phyloP scores from a whole-genome alignment of 768 basidiomycete genomes.

The Xerocomellus intermedius region DNA sequence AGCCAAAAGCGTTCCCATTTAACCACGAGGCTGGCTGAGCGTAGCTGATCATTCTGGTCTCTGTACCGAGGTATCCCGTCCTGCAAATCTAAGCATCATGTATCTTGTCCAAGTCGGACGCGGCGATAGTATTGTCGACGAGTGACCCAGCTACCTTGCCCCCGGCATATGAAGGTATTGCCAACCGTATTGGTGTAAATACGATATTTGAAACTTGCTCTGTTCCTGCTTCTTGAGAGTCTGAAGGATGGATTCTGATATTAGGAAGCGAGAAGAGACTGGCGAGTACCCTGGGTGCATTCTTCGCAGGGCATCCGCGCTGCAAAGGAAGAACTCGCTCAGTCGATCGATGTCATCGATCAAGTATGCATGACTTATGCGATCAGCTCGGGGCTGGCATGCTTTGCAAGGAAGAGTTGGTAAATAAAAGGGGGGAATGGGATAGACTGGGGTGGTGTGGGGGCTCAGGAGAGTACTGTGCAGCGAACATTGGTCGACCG shows the following conservation, averaged over 20 bases:
- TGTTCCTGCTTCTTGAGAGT: constrained; percentile 45
- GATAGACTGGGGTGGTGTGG: no score
- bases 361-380: constrained; percentile 36
- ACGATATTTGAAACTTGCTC: constrained; percentile 48
- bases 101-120: no score
- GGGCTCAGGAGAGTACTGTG: no score
- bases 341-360: constrained; percentile 6
- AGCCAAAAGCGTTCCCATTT: no score
- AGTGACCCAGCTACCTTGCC: constrained; percentile 52
- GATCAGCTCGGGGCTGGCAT: constrained; percentile 42
- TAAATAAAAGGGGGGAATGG: no score
- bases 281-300: constrained; percentile 62
- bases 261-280: constrained; percentile 53
- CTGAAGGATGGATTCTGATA: constrained; percentile 42
- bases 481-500: constrained; percentile 53
- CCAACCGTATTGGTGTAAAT: constrained; percentile 52
- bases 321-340: constrained; percentile 4
- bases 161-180: constrained; percentile 39
- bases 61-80: no score
- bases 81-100: no score
- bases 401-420: no score
- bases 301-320: constrained; percentile 50
- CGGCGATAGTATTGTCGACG: constrained; percentile 49
- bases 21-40: no score
- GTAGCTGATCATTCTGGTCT: no score